A percentile compares a stretch with the other conserved stretches of the same genome.
Evolutionary conservation across 306 rosid genomes (phyloP).

Genomic region (Dryas drummondii): DNA sequence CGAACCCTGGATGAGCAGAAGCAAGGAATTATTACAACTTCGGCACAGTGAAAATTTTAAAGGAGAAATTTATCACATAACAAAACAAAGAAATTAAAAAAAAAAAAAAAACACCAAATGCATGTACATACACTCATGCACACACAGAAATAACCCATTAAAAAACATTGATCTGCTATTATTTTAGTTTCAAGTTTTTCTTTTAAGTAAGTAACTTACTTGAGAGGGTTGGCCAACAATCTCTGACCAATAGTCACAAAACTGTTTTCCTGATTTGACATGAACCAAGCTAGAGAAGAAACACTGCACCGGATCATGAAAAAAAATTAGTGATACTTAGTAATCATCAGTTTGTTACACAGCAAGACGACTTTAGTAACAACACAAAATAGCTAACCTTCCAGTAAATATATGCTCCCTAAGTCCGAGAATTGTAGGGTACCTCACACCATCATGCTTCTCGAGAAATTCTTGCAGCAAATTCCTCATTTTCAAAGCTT

Average conservation of each 20-base stretch:
- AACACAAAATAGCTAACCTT: conserved; percentile 46
- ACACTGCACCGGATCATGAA: conserved; percentile 64
- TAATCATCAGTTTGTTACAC: not conserved
- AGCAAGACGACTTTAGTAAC: not conserved
- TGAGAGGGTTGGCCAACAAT: conserved; percentile 91
- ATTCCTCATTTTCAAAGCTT: conserved; percentile 97
- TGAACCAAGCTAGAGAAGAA: conserved; percentile 99
- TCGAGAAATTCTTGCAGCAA: conserved; percentile 86
- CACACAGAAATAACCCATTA: not conserved
- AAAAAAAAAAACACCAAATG: not conserved
- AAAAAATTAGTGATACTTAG: conserved; percentile 4
- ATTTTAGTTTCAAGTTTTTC: conserved; percentile 11
- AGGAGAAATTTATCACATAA: not conserved
- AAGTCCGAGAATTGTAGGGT: conserved; percentile 90
- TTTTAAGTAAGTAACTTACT: conserved; percentile 45
- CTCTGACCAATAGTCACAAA: conserved; percentile 98
- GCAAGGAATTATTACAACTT: not conserved
- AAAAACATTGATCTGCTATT: not conserved
- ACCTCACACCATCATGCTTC: conserved; percentile 85
- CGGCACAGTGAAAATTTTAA: not conserved
- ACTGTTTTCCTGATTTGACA: conserved; percentile 99
- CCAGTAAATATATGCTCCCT: conserved; percentile 99
- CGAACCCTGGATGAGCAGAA: conserved; percentile 69
- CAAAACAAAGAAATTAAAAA: not conserved
- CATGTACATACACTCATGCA: too few species aligned